A percentile compares a stretch with the other conserved stretches of the same genome.
These are phyloP conservation scores for Mycena galopus DNA, from an alignment of 768 basidiomycete genomes.

Conservation along the genomic window DNA sequence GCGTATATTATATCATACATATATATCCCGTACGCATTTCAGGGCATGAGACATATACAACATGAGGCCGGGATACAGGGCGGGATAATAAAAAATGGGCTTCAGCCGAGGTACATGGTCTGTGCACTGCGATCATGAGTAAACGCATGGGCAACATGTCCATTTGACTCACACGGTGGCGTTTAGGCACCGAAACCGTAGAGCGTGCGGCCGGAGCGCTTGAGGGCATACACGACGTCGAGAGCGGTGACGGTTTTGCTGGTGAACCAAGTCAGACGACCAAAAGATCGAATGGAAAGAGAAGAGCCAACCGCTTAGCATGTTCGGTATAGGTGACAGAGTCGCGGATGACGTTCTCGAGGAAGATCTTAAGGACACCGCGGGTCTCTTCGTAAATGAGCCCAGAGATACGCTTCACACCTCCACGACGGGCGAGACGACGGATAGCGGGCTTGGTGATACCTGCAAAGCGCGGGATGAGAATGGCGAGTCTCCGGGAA, in stretches of 20 bases:
- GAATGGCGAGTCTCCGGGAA: background rate
- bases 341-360: conserved; percentile 85
- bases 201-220: conserved; percentile 81
- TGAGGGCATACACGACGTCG: conserved; percentile 84
- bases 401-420: conserved; percentile 84
- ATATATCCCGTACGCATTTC: background rate
- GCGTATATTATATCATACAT: background rate
- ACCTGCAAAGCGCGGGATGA: conserved; percentile 37
- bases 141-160: background rate
- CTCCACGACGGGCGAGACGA: conserved; percentile 87
- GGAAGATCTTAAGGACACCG: conserved; percentile 82
- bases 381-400: conserved; percentile 88
- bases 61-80: background rate
- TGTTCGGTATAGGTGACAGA: conserved; percentile 96
- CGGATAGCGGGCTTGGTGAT: conserved; percentile 76
- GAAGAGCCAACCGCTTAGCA: conserved; percentile 75
- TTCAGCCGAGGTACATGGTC: background rate
- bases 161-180: conserved; percentile 17
- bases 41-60: conserved; percentile 1
- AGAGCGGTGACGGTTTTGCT: conserved; percentile 91
- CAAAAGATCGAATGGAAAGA: background rate
- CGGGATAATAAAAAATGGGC: background rate
- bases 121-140: background rate
- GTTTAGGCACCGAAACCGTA: conserved; percentile 85
- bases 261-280: conserved; percentile 2